Conservation (phyloP, 202 grass and related monocot genomes). For the Cymbopogon flexuosus region DNA sequence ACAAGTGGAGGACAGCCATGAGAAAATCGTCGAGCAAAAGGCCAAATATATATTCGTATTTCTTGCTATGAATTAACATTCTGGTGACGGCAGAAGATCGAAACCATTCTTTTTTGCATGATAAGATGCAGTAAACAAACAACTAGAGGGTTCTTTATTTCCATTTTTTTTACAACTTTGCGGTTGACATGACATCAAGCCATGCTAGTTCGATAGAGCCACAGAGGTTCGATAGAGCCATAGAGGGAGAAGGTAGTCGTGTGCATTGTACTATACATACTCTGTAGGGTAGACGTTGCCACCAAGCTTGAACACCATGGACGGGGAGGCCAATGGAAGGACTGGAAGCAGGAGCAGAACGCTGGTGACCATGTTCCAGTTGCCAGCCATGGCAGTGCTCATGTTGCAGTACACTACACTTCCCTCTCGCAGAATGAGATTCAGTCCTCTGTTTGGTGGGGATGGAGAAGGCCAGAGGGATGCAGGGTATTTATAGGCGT, state of each 20-base stretch:
- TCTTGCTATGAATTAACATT: too few relatives aligned
- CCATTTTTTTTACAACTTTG: neutral
- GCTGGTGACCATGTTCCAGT: neutral
- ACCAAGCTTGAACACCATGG: slow-evolving; percentile 31
- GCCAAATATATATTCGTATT: too few relatives aligned
- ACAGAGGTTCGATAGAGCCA: too few relatives aligned
- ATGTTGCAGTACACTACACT: neutral
- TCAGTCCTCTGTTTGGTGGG: neutral
- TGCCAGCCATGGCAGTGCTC: neutral
- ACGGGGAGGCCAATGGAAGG: neutral
- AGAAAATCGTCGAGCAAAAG: neutral
- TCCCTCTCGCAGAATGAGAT: neutral
- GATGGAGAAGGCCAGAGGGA: neutral
- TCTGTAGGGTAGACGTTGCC: slow-evolving; percentile 53
- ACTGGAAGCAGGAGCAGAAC: slow-evolving; percentile 13
- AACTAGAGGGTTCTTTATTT: too few relatives aligned
- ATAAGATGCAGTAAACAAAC: neutral
- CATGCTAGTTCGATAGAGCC: too few relatives aligned
- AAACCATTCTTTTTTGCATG: too few relatives aligned
- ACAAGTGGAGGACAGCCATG: neutral
- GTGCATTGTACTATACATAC: neutral
- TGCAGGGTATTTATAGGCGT: neutral
- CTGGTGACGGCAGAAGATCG: too few relatives aligned
- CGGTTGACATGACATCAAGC: neutral
- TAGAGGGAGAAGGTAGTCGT: too few relatives aligned